These are phyloP conservation scores for Odonthalia washingtoniensis DNA, from an alignment of 31 red algal genomes.

Conservation along the genomic window DNA sequence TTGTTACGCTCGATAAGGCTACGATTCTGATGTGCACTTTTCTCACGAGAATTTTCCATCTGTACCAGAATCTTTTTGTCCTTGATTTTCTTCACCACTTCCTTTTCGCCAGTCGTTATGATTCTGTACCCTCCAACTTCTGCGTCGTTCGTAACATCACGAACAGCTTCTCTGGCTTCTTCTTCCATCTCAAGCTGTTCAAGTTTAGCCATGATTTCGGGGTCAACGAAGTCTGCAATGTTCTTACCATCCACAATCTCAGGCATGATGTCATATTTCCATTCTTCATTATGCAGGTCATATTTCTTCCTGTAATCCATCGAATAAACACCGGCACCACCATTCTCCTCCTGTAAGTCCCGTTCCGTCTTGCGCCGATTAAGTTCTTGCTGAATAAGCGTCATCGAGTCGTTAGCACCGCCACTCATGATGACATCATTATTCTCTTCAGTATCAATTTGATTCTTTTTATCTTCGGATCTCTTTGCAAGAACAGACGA, in stretches of 20 bases:
- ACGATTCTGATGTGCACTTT: slow-evolving; percentile 68
- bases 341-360: slow-evolving; percentile 81
- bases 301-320: slow-evolving; percentile 97
- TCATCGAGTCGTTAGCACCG: neutral
- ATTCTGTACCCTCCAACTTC: slow-evolving; percentile 76
- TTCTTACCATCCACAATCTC: slow-evolving; percentile 99
- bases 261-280: slow-evolving; percentile 97
- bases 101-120: slow-evolving; percentile 70
- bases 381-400: neutral
- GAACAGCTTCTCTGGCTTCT: slow-evolving; percentile 82
- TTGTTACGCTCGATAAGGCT: slow-evolving; percentile 49
- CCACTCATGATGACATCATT: slow-evolving; percentile 51
- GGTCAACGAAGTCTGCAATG: slow-evolving; percentile 95
- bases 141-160: slow-evolving; percentile 66
- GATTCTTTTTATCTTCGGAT: slow-evolving; percentile 10
- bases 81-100: slow-evolving; percentile 69
- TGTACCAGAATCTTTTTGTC: slow-evolving; percentile 71
- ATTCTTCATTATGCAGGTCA: slow-evolving; percentile 72
- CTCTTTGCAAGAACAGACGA: slow-evolving; percentile 70
- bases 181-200: slow-evolving; percentile 88
- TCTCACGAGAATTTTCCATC: slow-evolving; percentile 55
- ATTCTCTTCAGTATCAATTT: slow-evolving; percentile 41
- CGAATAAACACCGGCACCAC: slow-evolving; percentile 97
- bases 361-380: slow-evolving; percentile 65
- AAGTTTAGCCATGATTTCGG: slow-evolving; percentile 92